Base-by-base conservation (phyloP, 331 rosid species). In the Quercus lobata region DNA sequence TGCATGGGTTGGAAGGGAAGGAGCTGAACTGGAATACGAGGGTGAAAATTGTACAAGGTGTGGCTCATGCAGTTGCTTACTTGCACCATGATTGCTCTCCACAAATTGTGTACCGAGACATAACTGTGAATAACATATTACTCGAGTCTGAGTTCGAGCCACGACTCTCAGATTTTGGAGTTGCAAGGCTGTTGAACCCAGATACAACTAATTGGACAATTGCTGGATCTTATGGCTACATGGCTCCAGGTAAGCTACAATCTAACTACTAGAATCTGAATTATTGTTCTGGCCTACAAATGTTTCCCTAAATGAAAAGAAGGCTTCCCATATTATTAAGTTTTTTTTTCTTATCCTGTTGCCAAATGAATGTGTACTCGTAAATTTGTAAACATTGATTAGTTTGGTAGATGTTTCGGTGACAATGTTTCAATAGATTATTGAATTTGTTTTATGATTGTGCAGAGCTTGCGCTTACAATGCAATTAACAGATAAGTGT, bases 161-260 rank as follows among this genome's bases (percentile, higher is more conserved):
- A 0, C 90, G 55, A 56, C 90, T 93, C 7, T 81, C 97, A 2
- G 94, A 91, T 82, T 93, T 91, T 24, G 98, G 97, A 61, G 90
- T 86, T 1, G 97, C 98, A 41, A 87, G 85, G 77, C 79, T 93
- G 71, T 66, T 93, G 49, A 90, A 75, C 77, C 69, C 87, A 0
- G 85, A 90, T 87, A 62, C 91, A 29, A 81, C 88, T 34, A 83
- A 74, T 35, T 93, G 97, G 97, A 86, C 93, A 10, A 81, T 91
- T 71, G 97, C 90, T 54, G 97, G 98, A 16, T 87, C 95, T 37
- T 87, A 83, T 35, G 98, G 98, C 72, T 91, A 91, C 83, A 93
- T 91, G 94, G 97, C 97, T 79, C 97, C 94, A 80, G 97, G 97
- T 91, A 91, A 46, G 16, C 53, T 46, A 46, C 53, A 46, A 46